phyloP scores from a whole-genome alignment of 164 flowering plant genomes.

The Annona cherimola region DNA sequence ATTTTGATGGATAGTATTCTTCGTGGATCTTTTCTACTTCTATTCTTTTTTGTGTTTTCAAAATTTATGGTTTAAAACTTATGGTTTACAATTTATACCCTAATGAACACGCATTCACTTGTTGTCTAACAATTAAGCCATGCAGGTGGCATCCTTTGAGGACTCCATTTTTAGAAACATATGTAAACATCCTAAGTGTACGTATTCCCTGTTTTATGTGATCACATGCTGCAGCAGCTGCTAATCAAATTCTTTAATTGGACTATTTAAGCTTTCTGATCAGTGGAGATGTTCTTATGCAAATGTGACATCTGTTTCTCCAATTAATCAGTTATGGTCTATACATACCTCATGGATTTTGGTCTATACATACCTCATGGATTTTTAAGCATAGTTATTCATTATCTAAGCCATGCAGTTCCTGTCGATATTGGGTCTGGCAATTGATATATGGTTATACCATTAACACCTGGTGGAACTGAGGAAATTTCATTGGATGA shows the following conservation, averaged over 20 bases:
- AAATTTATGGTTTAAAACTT: too few relatives aligned
- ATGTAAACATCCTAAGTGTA: neutral
- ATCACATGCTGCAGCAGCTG: too few relatives aligned
- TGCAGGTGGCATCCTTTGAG: neutral
- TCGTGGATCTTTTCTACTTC: too few relatives aligned
- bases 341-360: neutral
- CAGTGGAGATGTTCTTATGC: neutral
- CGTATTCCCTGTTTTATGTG: neutral
- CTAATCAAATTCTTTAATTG: too few relatives aligned
- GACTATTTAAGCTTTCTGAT: too few relatives aligned
- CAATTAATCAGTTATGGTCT: too few relatives aligned
- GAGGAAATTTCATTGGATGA: neutral
- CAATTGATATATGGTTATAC: neutral
- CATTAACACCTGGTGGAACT: neutral
- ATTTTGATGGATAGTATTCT: too few relatives aligned
- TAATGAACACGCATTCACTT: too few relatives aligned
- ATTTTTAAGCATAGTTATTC: neutral
- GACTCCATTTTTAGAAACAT: neutral
- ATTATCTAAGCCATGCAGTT: neutral
- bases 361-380: neutral
- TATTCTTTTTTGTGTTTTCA: too few relatives aligned
- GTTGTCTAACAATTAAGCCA: too few relatives aligned
- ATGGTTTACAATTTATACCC: too few relatives aligned
- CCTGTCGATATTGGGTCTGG: neutral
- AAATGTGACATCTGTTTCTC: neutral